These are phyloP conservation scores for Aegilops tauschii DNA, from an alignment of 176 grass and related monocot genomes.

Conservation along the genomic window DNA sequence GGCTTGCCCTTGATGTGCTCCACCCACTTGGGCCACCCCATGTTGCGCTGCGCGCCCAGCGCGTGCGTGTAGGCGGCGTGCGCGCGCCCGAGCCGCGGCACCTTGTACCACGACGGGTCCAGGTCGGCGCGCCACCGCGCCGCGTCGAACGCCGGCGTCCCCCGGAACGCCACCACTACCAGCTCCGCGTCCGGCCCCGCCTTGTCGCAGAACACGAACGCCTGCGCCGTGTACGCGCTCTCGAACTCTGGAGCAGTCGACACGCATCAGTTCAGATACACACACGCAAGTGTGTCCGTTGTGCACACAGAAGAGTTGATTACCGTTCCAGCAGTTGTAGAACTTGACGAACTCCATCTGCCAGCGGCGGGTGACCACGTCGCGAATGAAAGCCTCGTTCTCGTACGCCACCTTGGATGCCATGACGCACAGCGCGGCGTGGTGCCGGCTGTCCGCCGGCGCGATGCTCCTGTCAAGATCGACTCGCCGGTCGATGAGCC, in stretches of 20 bases:
- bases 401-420: constrained; percentile 70
- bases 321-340: constrained; percentile 70
- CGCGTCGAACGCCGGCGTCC: constrained; percentile 44
- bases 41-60: constrained; percentile 51
- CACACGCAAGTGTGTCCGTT: background rate
- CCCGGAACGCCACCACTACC: constrained; percentile 65
- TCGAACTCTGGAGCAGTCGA: constrained; percentile 30
- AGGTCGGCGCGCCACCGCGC: constrained; percentile 52
- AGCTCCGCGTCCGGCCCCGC: constrained; percentile 34
- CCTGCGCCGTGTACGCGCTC: constrained; percentile 39
- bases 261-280: background rate
- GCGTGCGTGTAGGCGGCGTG: constrained; percentile 50
- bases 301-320: background rate
- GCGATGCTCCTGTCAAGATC: constrained; percentile 40
- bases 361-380: constrained; percentile 42
- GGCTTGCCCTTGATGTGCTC: constrained; percentile 28
- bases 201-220: constrained; percentile 51
- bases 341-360: constrained; percentile 61
- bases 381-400: constrained; percentile 48
- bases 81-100: constrained; percentile 46
- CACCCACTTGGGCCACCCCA: constrained; percentile 46
- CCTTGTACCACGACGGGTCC: constrained; percentile 67
- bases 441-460: constrained; percentile 33
- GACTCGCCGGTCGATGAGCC: constrained; percentile 40
- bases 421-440: constrained; percentile 55